Base-by-base conservation (phyloP, 331 rosid species). In the Acacia pycnantha region DNA sequence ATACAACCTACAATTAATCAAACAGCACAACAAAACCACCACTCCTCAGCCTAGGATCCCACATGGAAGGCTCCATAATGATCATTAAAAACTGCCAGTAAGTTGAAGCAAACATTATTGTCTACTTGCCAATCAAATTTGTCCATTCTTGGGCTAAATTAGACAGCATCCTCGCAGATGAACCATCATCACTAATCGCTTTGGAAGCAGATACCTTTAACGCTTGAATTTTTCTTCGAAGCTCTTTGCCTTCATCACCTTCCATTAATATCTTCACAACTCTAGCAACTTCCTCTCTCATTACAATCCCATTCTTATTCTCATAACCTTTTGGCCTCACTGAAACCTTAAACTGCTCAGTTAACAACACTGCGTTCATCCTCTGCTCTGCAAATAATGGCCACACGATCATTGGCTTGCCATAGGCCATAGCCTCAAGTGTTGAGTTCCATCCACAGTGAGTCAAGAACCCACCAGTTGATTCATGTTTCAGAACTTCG, bases 361-460 rank as follows among this genome's bases (percentile, higher is more conserved):
- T 59, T 15, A 78, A 2, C 43, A 68, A 15, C 4, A 35, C 14
- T 0, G 56, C 66, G 1, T 78, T 68, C 82, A 68, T 69, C 4
- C 44, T 51, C 6, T 78, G 76, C 41, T 67, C 82, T 7, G 31
- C 76, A 15, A 2, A 68, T 11, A 78, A 41, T 1, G 76, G 82
- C 76, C 82, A 78, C 0, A 48, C 76, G 11, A 67, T 78, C 66
- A 78, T 15, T 2, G 74, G 74, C 3, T 31, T 11, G 11, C 81
- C 65, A 22, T 77, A 24, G 15, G 50, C 4, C 1, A 66, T 14
- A 29, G 65, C 53, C 53, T 65, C 71, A 33, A 65, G 71, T 0
- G 71, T 65, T 1, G 71, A 65, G 24, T 65, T 65, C 71, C 71
- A 65, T 16, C 71, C 71, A 65, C 71, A 65, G 5, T 65, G 71